Conservation (phyloP, 352 stramenopile species). For the Phytophthora vignae region DNA sequence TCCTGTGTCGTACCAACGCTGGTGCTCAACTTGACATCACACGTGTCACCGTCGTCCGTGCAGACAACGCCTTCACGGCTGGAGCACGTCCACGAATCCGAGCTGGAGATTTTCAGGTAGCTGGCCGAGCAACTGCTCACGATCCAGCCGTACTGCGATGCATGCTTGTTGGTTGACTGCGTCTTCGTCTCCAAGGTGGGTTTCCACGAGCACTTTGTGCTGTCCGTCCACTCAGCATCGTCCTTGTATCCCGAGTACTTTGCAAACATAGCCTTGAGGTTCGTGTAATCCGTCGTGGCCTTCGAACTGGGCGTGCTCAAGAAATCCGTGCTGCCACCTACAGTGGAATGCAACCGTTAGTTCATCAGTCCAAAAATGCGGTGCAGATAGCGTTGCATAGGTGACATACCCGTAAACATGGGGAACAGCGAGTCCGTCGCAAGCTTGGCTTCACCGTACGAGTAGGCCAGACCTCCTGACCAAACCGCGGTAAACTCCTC, state of each 20-base stretch:
- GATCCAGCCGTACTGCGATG: constrained; percentile 71
- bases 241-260: constrained; percentile 70
- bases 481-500: constrained; percentile 81
- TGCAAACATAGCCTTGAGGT: constrained; percentile 73
- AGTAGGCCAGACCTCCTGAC: constrained; percentile 86
- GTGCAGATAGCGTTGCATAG: background rate
- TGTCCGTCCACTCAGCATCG: constrained; percentile 60
- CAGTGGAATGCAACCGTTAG: constrained; percentile 18
- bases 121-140: constrained; percentile 60
- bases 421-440: constrained; percentile 71
- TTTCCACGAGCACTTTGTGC: constrained; percentile 71
- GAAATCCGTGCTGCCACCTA: constrained; percentile 73
- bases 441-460: constrained; percentile 87
- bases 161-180: constrained; percentile 61
- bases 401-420: constrained; percentile 76
- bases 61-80: constrained; percentile 80
- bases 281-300: constrained; percentile 70
- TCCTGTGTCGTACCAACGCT: constrained; percentile 75
- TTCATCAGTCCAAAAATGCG: constrained; percentile 1
- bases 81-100: constrained; percentile 77
- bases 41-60: constrained; percentile 64
- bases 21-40: constrained; percentile 65
- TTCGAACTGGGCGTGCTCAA: constrained; percentile 68
- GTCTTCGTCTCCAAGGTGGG: constrained; percentile 66
- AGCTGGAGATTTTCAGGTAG: constrained; percentile 60